phyloP scores from a whole-genome alignment of 2,329 filamentous ascomycete species.

The Aureobasidium sp. region DNA sequence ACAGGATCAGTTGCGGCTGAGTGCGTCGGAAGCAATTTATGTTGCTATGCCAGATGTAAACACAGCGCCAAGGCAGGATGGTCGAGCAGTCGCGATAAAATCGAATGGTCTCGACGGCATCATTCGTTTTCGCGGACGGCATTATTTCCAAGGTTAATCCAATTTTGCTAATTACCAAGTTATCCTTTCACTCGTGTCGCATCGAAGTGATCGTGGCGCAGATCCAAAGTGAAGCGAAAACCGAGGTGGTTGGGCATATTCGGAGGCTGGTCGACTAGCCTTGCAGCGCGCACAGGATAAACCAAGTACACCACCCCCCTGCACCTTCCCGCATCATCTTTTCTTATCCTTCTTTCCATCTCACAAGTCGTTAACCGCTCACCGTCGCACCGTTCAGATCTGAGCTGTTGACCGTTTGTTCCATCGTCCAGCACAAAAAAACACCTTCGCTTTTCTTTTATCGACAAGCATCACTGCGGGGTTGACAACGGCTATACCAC shows the following conservation, averaged over 20 bases:
- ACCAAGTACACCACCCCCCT: neutral
- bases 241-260: constrained; percentile 11
- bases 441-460: neutral
- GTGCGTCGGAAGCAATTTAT: neutral
- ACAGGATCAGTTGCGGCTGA: neutral
- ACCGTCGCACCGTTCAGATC: neutral
- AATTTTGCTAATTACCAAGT: neutral
- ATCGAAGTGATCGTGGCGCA: neutral
- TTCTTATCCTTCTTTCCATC: neutral
- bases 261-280: constrained; percentile 1
- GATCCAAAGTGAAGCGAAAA: neutral
- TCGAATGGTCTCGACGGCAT: neutral
- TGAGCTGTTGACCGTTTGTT: neutral
- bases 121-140: neutral
- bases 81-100: constrained; percentile 5
- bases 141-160: neutral
- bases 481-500: constrained; percentile 6
- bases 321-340: constrained; percentile 4
- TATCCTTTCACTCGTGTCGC: neutral
- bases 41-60: constrained; percentile 8
- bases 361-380: constrained; percentile 1
- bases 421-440: neutral
- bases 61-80: constrained; percentile 5
- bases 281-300: constrained; percentile 9
- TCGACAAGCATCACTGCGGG: constrained; percentile 6